phyloP scores from a whole-genome alignment of 192 early-diverging fungal species.

The Backusella tuberculispora region DNA sequence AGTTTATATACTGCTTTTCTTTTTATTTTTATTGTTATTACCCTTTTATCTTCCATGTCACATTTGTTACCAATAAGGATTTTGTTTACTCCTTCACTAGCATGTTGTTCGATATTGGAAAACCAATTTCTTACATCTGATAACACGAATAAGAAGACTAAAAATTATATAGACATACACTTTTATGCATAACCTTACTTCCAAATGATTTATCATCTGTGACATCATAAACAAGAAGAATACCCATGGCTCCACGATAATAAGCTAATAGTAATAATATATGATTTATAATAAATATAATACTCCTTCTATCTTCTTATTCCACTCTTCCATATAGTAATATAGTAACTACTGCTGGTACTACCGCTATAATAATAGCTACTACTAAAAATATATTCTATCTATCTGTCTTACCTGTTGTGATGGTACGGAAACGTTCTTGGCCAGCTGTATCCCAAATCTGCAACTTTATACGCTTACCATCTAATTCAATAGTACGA shows the following conservation, averaged over 20 bases:
- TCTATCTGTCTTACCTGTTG: constrained; percentile 69
- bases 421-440: constrained; percentile 99
- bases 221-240: constrained; percentile 97
- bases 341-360: no score
- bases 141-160: background rate
- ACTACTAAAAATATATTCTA: background rate
- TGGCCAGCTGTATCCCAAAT: constrained; percentile 99
- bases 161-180: background rate
- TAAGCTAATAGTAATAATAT: constrained; percentile 66
- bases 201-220: constrained; percentile 99
- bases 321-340: background rate
- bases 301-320: no score
- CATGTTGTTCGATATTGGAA: constrained; percentile 99
- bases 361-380: background rate
- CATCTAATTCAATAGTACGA: constrained; percentile 97
- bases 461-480: constrained; percentile 98
- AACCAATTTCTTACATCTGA: constrained; percentile 99
- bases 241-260: constrained; percentile 99
- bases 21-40: background rate
- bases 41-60: constrained; percentile 95
- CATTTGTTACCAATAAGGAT: constrained; percentile 99
- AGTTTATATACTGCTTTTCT: background rate
- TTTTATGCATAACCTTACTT: constrained; percentile 59
- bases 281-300: background rate
- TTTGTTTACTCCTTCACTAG: constrained; percentile 98